Conservation (phyloP, 805 yeast species). For the Blastobotrys attinorum region DNA sequence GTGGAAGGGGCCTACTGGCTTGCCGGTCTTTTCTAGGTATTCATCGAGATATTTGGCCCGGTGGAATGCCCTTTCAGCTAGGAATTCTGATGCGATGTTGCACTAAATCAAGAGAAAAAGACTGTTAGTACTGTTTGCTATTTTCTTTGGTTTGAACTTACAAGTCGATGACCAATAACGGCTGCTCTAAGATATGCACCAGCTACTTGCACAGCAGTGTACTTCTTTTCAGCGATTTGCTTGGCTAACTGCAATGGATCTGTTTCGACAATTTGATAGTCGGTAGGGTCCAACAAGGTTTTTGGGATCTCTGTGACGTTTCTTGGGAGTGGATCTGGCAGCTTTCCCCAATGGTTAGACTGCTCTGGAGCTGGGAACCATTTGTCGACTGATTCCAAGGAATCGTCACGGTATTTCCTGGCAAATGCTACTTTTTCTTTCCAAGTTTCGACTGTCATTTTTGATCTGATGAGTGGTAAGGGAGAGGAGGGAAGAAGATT, state of each 20-base stretch:
- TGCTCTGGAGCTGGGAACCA: slow-evolving; percentile 15
- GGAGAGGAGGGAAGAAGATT: no score
- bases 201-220: slow-evolving; percentile 39
- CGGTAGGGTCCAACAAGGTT: slow-evolving; percentile 10
- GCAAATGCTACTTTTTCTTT: neutral
- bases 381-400: slow-evolving; percentile 13
- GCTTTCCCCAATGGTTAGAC: slow-evolving; percentile 12
- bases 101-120: no score
- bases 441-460: neutral
- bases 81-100: slow-evolving; percentile 29
- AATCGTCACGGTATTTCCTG: slow-evolving; percentile 12
- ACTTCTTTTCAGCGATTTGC: slow-evolving; percentile 31
- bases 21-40: slow-evolving; percentile 38
- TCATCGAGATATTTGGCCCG: slow-evolving; percentile 50
- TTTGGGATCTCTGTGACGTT: slow-evolving; percentile 16
- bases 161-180: slow-evolving; percentile 49
- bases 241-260: slow-evolving; percentile 31
- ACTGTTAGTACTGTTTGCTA: no score
- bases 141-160: no score
- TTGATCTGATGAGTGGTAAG: no score
- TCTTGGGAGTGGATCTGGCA: slow-evolving; percentile 13
- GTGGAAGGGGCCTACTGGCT: slow-evolving; percentile 51
- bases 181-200: slow-evolving; percentile 51
- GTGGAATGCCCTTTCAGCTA: slow-evolving; percentile 48
- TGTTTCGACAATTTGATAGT: slow-evolving; percentile 12